These are phyloP conservation scores for Nicotiana knightiana DNA, from an alignment of 257 asterid genomes.

Conservation along the genomic window DNA sequence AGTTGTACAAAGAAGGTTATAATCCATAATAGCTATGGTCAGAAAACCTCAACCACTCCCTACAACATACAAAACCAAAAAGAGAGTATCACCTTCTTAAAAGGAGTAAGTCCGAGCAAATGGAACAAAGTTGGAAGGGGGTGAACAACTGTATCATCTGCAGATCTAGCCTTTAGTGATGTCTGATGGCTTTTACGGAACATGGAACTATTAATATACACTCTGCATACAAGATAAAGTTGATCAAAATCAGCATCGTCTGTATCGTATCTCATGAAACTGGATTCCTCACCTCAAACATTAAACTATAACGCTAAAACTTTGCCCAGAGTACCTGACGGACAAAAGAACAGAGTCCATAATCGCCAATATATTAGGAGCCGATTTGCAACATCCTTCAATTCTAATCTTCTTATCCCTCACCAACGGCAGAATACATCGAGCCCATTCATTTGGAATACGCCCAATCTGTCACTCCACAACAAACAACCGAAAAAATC, in stretches of 20 bases:
- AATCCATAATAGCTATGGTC: not conserved
- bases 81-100: constrained; percentile 53
- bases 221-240: constrained; percentile 40
- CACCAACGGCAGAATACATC: constrained; percentile 85
- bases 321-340: constrained; percentile 40
- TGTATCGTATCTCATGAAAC: not conserved
- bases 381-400: constrained; percentile 67
- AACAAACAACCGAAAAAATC: constrained; percentile 1
- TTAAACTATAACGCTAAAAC: not conserved
- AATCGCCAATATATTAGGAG: constrained; percentile 72
- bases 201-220: constrained; percentile 76
- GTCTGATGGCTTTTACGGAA: constrained; percentile 56
- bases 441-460: constrained; percentile 95
- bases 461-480: constrained; percentile 76
- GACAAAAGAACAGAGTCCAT: constrained; percentile 75
- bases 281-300: constrained; percentile 2
- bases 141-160: constrained; percentile 65
- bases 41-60: not conserved
- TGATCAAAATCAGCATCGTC: constrained; percentile 1
- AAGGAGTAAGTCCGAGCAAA: constrained; percentile 74
- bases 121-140: constrained; percentile 87
- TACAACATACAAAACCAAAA: not conserved
- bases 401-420: constrained; percentile 63
- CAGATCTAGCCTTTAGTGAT: constrained; percentile 61
- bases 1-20: not conserved